Base-by-base conservation (phyloP, 257 asterid species). In the Salvia rosmarinus region DNA sequence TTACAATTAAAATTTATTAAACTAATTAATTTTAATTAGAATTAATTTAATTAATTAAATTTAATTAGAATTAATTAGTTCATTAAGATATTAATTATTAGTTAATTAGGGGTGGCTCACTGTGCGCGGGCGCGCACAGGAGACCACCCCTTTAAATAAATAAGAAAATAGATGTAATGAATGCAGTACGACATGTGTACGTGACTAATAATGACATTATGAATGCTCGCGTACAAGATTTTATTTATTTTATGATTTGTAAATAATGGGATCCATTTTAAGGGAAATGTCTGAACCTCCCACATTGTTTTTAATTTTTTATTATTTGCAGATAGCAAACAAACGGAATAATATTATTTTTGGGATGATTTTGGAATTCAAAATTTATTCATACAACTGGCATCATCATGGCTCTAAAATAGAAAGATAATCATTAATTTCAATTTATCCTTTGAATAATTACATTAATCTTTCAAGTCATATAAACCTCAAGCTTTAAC, bases 351-450 rank as follows among this genome's bases (percentile, higher is more conserved):
- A 0, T 19, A 61, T 17, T 61, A 61, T 17, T 40, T 37, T 63
- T 39, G 34, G 50, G 19, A 39, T 11, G 20, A 20, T 62, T 63
- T 37, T 64, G 35, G 34, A 64, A 64, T 44, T 43, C 70, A 25
- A 64, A 46, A 64, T 23, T 42, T 44, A 10, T 14, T 23, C 52
- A 20, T 21, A 25, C 20, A 32, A 20, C 57, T 13, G 56, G 23
- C 23, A n/a, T n/a, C n/a, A 44, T 4, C n/a, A 28, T 64, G 42
- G 16, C 25, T 4, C 19, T 17, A 17, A 7, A 50, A 19, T 20
- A 52, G 14, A 1, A 17, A 19, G 25, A 7, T 47, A 49, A 49
- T 16, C 4, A 49, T 49, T 49, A 47, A n/a, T 47, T 7, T 0
- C 30, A 51, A 17, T 16, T 50, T 17, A 0, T 14, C 21, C 23